These are phyloP conservation scores for Bipolaris bicolor DNA, from an alignment of 2,329 filamentous ascomycete genomes.

Conservation along the genomic window DNA sequence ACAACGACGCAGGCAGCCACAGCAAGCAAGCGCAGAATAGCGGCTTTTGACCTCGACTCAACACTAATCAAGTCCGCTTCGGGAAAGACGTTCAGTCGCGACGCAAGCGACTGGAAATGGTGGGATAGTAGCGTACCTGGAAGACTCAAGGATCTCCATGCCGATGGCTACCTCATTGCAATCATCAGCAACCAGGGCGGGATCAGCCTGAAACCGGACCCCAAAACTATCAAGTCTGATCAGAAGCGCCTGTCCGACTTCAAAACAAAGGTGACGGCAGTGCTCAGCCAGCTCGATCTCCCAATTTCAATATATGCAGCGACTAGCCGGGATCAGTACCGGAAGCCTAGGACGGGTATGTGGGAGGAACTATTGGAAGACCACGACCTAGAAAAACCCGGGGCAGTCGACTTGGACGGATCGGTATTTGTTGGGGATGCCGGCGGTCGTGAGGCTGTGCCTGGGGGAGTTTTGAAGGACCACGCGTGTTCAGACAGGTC, in stretches of 20 bases:
- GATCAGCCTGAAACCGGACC: constrained; percentile 73
- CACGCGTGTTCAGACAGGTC: constrained; percentile 67
- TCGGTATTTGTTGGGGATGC: constrained; percentile 94
- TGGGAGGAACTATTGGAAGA: constrained; percentile 72
- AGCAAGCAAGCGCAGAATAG: constrained; percentile 38
- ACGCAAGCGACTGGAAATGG: constrained; percentile 89
- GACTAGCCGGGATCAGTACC: constrained; percentile 77
- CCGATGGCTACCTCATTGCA: constrained; percentile 76
- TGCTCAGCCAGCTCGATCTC: constrained; percentile 74
- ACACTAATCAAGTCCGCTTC: constrained; percentile 83
- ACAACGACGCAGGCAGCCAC: constrained; percentile 33
- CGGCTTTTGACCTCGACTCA: constrained; percentile 66
- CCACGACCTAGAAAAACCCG: constrained; percentile 55
- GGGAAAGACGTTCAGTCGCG: constrained; percentile 76
- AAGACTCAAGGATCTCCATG: constrained; percentile 70
- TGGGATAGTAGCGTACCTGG: constrained; percentile 76
- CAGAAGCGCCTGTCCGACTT: constrained; percentile 76
- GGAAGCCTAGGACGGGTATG: constrained; percentile 90
- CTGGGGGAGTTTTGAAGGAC: constrained; percentile 56
- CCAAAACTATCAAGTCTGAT: constrained; percentile 71
- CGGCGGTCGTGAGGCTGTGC: constrained; percentile 56
- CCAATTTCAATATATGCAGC: constrained; percentile 85
- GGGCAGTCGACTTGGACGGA: constrained; percentile 68
- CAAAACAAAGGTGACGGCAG: constrained; percentile 75
- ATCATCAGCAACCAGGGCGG: constrained; percentile 91